A percentile compares a stretch with the other conserved stretches of the same genome.
Evolutionary conservation across 164 flowering plant species (phyloP).

Genomic region (Litsea cubeba): DNA sequence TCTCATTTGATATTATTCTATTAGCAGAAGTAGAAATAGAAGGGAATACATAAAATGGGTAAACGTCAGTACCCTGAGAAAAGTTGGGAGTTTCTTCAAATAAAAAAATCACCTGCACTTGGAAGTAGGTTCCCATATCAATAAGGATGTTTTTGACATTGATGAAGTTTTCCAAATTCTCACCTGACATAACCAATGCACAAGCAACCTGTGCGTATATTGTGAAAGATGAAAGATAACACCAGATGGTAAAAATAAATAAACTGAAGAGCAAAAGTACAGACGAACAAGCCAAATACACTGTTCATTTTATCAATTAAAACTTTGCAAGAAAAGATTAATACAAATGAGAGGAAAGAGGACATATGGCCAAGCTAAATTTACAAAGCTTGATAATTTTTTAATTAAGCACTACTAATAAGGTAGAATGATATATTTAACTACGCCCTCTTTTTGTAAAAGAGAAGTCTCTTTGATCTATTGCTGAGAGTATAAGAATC

Average conservation of each 20-base stretch:
- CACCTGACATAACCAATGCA: constrained; percentile 84
- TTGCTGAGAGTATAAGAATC: too few species aligned
- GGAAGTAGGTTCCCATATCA: constrained; percentile 95
- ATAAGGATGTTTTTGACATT: constrained; percentile 75
- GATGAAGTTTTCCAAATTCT: constrained; percentile 67
- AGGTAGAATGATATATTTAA: too few species aligned
- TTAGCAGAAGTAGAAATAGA: background rate
- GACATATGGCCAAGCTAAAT: too few species aligned
- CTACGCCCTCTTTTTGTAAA: too few species aligned
- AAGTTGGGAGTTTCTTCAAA: background rate
- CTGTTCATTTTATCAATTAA: too few species aligned
- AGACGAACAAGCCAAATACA: background rate
- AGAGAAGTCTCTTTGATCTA: too few species aligned
- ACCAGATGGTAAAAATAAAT: background rate
- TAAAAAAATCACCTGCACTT: constrained; percentile 75
- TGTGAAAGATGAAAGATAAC: background rate
- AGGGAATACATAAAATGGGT: background rate
- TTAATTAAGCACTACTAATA: too few species aligned
- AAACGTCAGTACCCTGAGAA: background rate
- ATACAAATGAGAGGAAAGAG: too few species aligned
- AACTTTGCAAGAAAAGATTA: too few species aligned
- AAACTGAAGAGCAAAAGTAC: background rate
- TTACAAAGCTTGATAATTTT: too few species aligned
- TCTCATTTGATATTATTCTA: background rate
- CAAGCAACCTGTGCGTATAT: constrained; percentile 70